Evolutionary conservation across 1,284 basidiomycete genomes (phyloP).

Genomic region (Trichosporon sp.): DNA sequence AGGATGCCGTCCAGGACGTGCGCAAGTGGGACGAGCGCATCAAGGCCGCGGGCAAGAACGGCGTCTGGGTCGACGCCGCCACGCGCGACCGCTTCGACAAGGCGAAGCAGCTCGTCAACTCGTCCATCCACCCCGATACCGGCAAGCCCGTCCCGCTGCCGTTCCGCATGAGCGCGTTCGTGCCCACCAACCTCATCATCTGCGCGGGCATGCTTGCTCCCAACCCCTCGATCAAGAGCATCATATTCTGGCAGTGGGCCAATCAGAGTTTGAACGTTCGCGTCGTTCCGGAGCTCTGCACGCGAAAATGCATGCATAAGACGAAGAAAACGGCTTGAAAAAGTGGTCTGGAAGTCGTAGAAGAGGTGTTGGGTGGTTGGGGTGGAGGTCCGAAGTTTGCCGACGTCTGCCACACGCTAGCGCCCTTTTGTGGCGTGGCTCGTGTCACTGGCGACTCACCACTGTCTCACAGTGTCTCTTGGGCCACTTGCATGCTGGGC

Average conservation of each 20-base stretch:
- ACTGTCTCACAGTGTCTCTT: not conserved
- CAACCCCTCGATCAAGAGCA: slow-evolving; percentile 43
- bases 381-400: not conserved
- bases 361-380: not conserved
- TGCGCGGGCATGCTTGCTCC: slow-evolving; percentile 50
- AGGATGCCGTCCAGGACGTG: slow-evolving; percentile 39
- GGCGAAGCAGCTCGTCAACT: slow-evolving; percentile 51
- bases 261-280: slow-evolving; percentile 53
- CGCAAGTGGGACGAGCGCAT: slow-evolving; percentile 29
- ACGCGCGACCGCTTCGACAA: slow-evolving; percentile 44
- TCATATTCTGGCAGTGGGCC: slow-evolving; percentile 55
- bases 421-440: not conserved
- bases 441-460: not conserved
- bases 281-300: not conserved
- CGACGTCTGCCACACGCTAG: not conserved
- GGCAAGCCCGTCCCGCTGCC: slow-evolving; percentile 51
- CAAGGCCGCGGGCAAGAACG: slow-evolving; percentile 39
- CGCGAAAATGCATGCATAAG: not conserved
- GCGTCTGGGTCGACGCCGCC: slow-evolving; percentile 37
- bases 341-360: not conserved
- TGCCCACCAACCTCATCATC: slow-evolving; percentile 53
- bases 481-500: not conserved
- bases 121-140: slow-evolving; percentile 52
- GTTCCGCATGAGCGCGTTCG: slow-evolving; percentile 53
- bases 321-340: not conserved